Base-by-base conservation (phyloP, 2,329 filamentous ascomycete genomes). In the Ophiostoma ulmi region DNA sequence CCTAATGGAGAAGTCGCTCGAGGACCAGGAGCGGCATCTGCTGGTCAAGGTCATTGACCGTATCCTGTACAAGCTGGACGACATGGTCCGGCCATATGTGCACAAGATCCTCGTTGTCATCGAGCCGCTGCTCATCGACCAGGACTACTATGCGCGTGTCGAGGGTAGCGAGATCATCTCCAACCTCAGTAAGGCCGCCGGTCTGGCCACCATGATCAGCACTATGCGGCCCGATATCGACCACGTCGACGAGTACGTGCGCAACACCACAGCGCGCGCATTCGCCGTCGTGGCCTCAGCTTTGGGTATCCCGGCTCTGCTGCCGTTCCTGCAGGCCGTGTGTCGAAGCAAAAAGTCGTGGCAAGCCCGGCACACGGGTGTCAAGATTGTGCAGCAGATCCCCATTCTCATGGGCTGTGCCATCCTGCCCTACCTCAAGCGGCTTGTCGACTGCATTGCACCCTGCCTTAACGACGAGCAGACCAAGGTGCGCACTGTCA, bases 41-140 rank as follows among this genome's bases (percentile, higher is more conserved):
- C 87, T 99, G 38, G 96, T 99, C 83, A 99, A 99, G 83, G 96
- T 99, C 76, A 98, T 99, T 77, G 96, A 99, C 79, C 91, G 95
- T 81, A 94, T 99, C 72, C 87, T 99, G 7, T 99, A 98, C 86
- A 99, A 99, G 83, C 88, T 99, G 35, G 95, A 98, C 78, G 95
- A 99, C 76, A 86, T 98, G 74, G 95, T 99, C 70, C 89, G 95
- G 58, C 95, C 95, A 31, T 99, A 94, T 74, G 94, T 97, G 20
- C 96, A 99, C 83, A 98, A 98, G 83, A 99, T 99, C 73, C 82
- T 99, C 71, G 95, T 99, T 69, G 95, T 99, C 78, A 99, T 99
- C 76, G 96, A 99, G 80, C 95, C 95, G n/a, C 85, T 99, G 68
- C 91, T 99, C 75, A 99, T 99, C 77, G 96, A 99, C 78, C 95